phyloP scores from a whole-genome alignment of 805 yeast genomes.

The Geotrichum ghanense region DNA sequence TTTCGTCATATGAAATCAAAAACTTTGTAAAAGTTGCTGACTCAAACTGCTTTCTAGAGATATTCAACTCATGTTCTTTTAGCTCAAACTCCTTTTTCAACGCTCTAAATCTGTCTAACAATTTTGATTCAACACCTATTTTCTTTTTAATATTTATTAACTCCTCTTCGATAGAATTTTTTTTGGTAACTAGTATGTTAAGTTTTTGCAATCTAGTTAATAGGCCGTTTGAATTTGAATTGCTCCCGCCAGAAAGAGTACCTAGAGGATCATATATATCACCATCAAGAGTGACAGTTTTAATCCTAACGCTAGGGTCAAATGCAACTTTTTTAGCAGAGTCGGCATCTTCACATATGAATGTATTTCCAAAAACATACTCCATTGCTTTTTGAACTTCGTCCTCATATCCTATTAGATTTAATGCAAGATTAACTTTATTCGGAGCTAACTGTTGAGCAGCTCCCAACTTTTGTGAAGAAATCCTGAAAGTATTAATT shows the following conservation, averaged over 20 bases:
- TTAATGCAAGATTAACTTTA: constrained; percentile 80
- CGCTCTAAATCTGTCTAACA: constrained; percentile 15
- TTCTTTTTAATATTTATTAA: constrained; percentile 31
- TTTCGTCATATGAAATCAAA: constrained; percentile 22
- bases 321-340: constrained; percentile 86
- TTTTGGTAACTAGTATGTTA: constrained; percentile 33
- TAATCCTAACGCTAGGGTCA: constrained; percentile 65
- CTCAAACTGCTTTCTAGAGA: constrained; percentile 18
- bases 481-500: constrained; percentile 50
- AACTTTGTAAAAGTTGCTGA: constrained; percentile 19
- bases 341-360: constrained; percentile 77
- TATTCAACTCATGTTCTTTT: constrained; percentile 22
- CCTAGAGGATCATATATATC: constrained; percentile 96
- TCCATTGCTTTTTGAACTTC: constrained; percentile 77
- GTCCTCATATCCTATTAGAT: constrained; percentile 61
- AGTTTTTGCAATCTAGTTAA: constrained; percentile 56
- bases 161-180: constrained; percentile 33
- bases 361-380: constrained; percentile 81
- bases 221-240: constrained; percentile 44
- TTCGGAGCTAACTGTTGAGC: constrained; percentile 77
- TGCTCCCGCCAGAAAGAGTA: constrained; percentile 89
- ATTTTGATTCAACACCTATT: constrained; percentile 31
- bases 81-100: constrained; percentile 20
- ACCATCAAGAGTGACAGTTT: constrained; percentile 84
- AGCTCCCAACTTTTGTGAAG: constrained; percentile 38